Evolutionary conservation across 768 basidiomycete species (phyloP).

Genomic region (Clitopilus passeckerianus): DNA sequence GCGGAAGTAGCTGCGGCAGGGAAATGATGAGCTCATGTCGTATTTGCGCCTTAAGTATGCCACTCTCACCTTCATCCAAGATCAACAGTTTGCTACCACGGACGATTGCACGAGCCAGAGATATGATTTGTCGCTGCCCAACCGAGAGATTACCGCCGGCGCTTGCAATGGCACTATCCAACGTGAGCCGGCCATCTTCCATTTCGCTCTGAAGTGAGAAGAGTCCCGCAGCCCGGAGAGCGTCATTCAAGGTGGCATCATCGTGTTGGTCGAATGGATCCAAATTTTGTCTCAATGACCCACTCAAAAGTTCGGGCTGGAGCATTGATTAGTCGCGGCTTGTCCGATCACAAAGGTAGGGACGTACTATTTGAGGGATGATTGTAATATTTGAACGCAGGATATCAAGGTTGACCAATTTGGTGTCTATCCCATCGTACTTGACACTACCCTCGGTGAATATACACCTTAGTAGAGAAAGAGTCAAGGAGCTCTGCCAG

Average conservation of each 20-base stretch:
- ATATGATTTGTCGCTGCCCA: slow-evolving; percentile 70
- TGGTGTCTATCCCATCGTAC: slow-evolving; percentile 49
- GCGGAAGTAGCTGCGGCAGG: slow-evolving; percentile 32
- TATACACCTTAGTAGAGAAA: slow-evolving; percentile 57
- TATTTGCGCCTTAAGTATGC: too few species aligned
- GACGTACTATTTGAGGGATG: slow-evolving; percentile 43
- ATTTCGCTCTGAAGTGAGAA: slow-evolving; percentile 35
- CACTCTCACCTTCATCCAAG: slow-evolving; percentile 48
- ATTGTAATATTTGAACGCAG: slow-evolving; percentile 57
- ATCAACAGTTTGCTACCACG: slow-evolving; percentile 57
- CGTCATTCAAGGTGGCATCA: slow-evolving; percentile 36
- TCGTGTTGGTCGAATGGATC: slow-evolving; percentile 62
- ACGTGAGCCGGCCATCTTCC: slow-evolving; percentile 41
- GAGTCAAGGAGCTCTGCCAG: slow-evolving; percentile 46
- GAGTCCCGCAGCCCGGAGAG: slow-evolving; percentile 35
- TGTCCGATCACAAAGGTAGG: background rate
- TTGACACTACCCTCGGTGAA: slow-evolving; percentile 50
- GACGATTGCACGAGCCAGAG: slow-evolving; percentile 59
- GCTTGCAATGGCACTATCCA: slow-evolving; percentile 39
- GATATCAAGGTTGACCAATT: slow-evolving; percentile 47
- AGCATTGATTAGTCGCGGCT: background rate
- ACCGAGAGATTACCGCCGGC: slow-evolving; percentile 74
- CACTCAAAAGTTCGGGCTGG: slow-evolving; percentile 50
- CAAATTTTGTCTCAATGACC: slow-evolving; percentile 58
- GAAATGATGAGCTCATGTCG: background rate